Percentiles rank a stretch among this genome's conserved stretches.
Conservation (phyloP, 192 early-diverging fungal genomes). For the Helicostylum pulchrum region DNA sequence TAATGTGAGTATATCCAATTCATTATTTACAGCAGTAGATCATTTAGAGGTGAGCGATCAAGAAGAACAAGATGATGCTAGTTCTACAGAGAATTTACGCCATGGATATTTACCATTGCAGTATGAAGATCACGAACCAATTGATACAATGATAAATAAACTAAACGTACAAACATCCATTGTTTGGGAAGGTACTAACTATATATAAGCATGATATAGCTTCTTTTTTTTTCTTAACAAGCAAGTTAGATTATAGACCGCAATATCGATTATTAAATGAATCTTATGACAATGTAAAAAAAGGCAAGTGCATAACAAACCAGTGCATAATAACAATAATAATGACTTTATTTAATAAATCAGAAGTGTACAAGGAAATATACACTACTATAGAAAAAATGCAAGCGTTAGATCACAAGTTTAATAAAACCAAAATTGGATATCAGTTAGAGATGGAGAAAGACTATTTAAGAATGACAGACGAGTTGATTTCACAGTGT, state of each 20-base stretch:
- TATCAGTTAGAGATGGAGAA: constrained; percentile 5
- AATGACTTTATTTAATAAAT: background rate
- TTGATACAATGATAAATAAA: background rate
- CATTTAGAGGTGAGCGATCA: constrained; percentile 2
- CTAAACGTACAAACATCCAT: constrained; percentile 4
- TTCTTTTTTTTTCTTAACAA: constrained; percentile 1
- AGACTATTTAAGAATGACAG: constrained; percentile 17
- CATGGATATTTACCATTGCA: background rate
- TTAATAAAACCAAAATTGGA: constrained; percentile 14
- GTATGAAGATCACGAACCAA: constrained; percentile 3
- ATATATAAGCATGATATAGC: background rate
- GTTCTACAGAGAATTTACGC: background rate
- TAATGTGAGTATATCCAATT: background rate
- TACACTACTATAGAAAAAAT: constrained; percentile 16
- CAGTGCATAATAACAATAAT: background rate
- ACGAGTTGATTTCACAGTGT: constrained; percentile 1
- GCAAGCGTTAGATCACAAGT: constrained; percentile 11
- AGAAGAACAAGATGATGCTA: background rate
- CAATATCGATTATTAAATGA: constrained; percentile 25
- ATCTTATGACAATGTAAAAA: constrained; percentile 11
- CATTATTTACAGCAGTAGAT: constrained; percentile 15
- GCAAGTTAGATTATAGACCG: constrained; percentile 18
- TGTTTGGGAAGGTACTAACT: constrained; percentile 9
- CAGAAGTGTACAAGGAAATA: constrained; percentile 26
- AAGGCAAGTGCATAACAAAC: background rate